Base-by-base conservation (phyloP, 768 basidiomycete species). In the Pleurotus platypus region DNA sequence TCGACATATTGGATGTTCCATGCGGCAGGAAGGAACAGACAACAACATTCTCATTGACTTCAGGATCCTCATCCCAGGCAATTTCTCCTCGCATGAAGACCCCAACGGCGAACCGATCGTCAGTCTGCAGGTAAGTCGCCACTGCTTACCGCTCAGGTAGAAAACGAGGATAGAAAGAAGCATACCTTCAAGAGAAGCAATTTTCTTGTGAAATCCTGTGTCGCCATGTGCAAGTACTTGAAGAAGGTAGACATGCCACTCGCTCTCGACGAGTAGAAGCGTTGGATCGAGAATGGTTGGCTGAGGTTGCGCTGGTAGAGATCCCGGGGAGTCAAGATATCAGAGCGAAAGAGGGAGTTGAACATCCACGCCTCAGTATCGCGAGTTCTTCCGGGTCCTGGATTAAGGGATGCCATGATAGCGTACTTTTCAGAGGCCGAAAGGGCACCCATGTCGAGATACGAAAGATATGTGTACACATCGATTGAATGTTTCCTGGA, bases 291-390 rank as follows among this genome's bases (percentile, higher is more conserved):
- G 56, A 85, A 76, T 7, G 84, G 83, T 2, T 74, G 77, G 39
- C 76, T 68, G 8, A 88, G 71, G 4, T 77, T 70, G 18, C 81
- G 72, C 46, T 81, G 75, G 55, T 77, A 77, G 11, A 89, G 66
- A 61, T 87, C 84, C 22, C 70, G 64, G 3, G 68, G 62, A 0
- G 72, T 76, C 55, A 89, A 65, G 22, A 87, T 83, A 57, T 86
- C 83, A 0, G 86, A 88, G 1, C 77, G 77, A 57, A 83, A 63
- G 3, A 88, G 70, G 1, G 84, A 86, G 61, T 87, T 87, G 84
- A 85, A 89, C 45, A 87, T 69, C 42, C 76, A 73, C 1, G 78
- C 72, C 62, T 82, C 72, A 16, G 78, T 72, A 5, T 72, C 65
- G 7, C 46, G 46, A 15, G 46, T 48, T 15, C 46, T 16, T 3